Evolutionary conservation across 202 grass and related monocot species (phyloP), one percentile per base, ranked within the genome.

Genomic region (Brachypodium distachyon): DNA sequence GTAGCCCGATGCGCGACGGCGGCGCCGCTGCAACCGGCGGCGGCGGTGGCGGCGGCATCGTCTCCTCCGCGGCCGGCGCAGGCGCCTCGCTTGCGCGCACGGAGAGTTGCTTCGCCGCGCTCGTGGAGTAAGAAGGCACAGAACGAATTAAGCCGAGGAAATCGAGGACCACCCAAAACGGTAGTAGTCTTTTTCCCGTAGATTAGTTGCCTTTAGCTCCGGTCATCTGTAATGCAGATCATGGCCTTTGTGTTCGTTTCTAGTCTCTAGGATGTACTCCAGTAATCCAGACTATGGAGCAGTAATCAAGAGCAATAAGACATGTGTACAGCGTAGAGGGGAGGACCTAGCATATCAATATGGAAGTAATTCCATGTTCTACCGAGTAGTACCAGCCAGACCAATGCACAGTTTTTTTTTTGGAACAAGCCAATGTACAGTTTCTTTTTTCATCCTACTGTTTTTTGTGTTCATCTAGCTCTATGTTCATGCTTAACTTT

Each of bases 21-120:
- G 5, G n/a, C n/a, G n/a, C n/a, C n/a, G n/a, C n/a, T n/a, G n/a
- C n/a, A n/a, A n/a, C n/a, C 37, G 25, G 5, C 52, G 5, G 32
- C 28, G 82, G 57, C 37, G 25, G 5, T 46, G 5, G n/a, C 70
- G 9, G 6, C 27, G 9, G 1, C 37, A 5, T 5, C 49, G 7
- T 32, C 55, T 6, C 12, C 48, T 9, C 7, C 9, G 7, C 27
- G 9, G 44, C 52, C 53, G 25, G 43, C 37, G 36, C 72, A 0
- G 78, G 41, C 4, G 28, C 29, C 31, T 23, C 79, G 61, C 85
- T 94, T 32, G 74, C 80, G 4, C 58, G 89, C 2, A 84, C 85
- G 1, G 89, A 87, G 58, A 91, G 89, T 44, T 89, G 92, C 86
- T 91, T 95, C 77, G 82, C 92, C 12, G 82, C 86, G 26, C 89